Evolutionary conservation across 2,329 filamentous ascomycete genomes (phyloP).

Genomic region (Hypoxylon sp.): DNA sequence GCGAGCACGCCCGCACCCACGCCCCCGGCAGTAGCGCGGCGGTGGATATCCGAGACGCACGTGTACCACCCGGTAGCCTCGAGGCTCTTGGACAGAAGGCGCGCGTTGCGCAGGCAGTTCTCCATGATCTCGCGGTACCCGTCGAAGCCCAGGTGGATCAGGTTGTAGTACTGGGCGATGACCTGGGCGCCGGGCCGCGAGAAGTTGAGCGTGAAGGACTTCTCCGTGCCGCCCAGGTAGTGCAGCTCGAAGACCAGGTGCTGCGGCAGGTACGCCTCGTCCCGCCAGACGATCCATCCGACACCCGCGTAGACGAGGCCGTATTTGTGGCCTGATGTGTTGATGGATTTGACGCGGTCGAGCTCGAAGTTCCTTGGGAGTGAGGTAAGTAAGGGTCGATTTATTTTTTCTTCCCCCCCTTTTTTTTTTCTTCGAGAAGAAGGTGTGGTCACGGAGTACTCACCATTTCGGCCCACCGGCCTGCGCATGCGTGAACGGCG

Average conservation of each 20-base stretch:
- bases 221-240: conserved; percentile 79
- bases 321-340: conserved; percentile 72
- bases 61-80: conserved; percentile 77
- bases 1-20: conserved; percentile 56
- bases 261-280: conserved; percentile 75
- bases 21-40: conserved; percentile 58
- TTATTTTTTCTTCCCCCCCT: no score
- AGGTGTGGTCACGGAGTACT: conserved; percentile 28
- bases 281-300: conserved; percentile 80
- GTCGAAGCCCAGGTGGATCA: conserved; percentile 77
- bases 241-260: conserved; percentile 79
- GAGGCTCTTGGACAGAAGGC: conserved; percentile 73
- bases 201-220: conserved; percentile 81
- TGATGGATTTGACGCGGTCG: conserved; percentile 76
- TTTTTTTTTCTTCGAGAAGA: background rate
- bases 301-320: conserved; percentile 75
- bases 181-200: conserved; percentile 78
- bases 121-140: conserved; percentile 77
- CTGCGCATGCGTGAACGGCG: conserved; percentile 71
- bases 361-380: conserved; percentile 69
- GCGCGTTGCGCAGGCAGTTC: conserved; percentile 75
- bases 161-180: conserved; percentile 80
- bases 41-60: conserved; percentile 76
- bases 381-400: background rate
- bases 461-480: conserved; percentile 72